Base-by-base conservation (phyloP, 768 basidiomycete species). In the Boletus subcaerulescens region DNA sequence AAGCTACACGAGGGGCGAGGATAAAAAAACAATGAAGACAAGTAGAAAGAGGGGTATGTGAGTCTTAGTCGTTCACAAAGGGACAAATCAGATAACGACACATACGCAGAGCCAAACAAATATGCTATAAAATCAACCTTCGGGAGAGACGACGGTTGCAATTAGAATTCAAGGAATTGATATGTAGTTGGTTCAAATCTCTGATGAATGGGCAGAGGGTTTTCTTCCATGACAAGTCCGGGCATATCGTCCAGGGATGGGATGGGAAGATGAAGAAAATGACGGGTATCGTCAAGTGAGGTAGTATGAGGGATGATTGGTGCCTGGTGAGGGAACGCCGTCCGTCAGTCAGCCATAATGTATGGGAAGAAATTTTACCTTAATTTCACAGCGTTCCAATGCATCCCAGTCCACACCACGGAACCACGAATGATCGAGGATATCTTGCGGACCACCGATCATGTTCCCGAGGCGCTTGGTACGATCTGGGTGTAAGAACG, bases 341-440 rank as follows among this genome's bases (percentile, higher is more conserved):
- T 45, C 51, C 11, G 12, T 60, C 39, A 45, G 31, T 43, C 43
- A 24, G 29, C 33, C 24, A 31, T 53, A 31, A 38, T 35, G n/a
- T 42, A n/a, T 31, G 42, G 50, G 47, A 40, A 59, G 47, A 45
- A 33, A 43, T 73, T 82, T 65, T 61, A 92, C 93, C 65, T 86
- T 82, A 54, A 96, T 95, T 71, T 93, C 89, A 52, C 89, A 83
- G 35, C 88, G 82, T 67, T 92, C 90, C 40, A 96, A 73, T 3
- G 90, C 89, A 55, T 83, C 85, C 93, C 93, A 96, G 65, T 95
- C 92, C 35, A 96, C 93, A 14, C 93, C 94, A 68, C 87, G 80
- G 76, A 98, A 98, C 95, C 95, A 98, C 0, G 90, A 83, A 70
- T 98, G 95, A 50, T 86, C 83, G 60, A 95, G 80, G 38, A 98